Percentiles rank a stretch among this genome's conserved stretches.
phyloP scores from a whole-genome alignment of 2,329 filamentous ascomycete genomes.

The Orbilia ellipsospora region DNA sequence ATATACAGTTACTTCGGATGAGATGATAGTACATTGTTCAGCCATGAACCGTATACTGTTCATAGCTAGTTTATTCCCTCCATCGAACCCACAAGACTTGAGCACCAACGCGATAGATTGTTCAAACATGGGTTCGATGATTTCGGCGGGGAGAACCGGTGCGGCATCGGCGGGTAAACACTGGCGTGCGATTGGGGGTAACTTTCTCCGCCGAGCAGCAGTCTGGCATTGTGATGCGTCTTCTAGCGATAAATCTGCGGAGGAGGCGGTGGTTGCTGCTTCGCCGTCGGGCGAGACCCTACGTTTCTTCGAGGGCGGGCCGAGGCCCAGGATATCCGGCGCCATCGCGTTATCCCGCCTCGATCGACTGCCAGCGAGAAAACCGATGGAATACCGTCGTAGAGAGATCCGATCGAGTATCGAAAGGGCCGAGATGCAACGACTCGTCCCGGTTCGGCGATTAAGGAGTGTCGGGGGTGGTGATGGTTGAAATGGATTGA shows the following conservation, averaged over 20 bases:
- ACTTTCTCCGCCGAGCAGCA: conserved; percentile 16
- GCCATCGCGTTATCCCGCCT: conserved; percentile 45
- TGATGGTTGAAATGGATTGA: conserved; percentile 3
- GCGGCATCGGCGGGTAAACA: conserved; percentile 35
- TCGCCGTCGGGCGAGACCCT: conserved; percentile 50
- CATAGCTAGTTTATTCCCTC: conserved; percentile 36
- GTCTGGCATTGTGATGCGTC: conserved; percentile 6
- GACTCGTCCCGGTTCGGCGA: background rate
- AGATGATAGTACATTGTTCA: conserved; percentile 34
- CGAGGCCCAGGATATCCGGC: conserved; percentile 50
- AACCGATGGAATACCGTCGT: background rate
- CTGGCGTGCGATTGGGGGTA: conserved; percentile 50
- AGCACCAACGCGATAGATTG: conserved; percentile 54
- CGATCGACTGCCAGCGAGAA: background rate
- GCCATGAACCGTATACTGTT: conserved; percentile 30
- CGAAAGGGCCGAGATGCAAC: background rate
- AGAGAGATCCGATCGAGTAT: background rate
- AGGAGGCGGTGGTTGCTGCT: conserved; percentile 1
- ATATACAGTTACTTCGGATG: background rate
- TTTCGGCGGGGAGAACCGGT: conserved; percentile 25
- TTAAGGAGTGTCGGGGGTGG: conserved; percentile 5
- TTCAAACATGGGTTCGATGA: conserved; percentile 48
- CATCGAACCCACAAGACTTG: conserved; percentile 39
- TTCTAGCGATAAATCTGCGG: conserved; percentile 19
- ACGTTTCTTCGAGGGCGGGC: conserved; percentile 51